Evolutionary conservation across 2,329 filamentous ascomycete genomes (phyloP), one percentile per base, ranked within the genome.

Genomic region (Orbilia brochopaga): DNA sequence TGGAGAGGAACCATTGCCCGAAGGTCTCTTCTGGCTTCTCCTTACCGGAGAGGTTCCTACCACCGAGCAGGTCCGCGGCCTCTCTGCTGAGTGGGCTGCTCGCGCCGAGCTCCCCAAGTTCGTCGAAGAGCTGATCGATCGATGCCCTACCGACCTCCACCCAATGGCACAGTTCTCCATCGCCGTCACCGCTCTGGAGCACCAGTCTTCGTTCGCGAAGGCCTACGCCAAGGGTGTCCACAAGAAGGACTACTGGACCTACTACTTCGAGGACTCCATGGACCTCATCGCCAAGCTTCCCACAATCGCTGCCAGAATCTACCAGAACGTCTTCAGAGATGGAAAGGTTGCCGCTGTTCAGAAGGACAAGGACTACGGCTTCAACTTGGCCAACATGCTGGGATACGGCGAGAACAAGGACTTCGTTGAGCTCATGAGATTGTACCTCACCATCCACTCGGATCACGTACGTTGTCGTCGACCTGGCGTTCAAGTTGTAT

Each of bases 241-340:
- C 88, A 99, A 99, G 90, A 91, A 92, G 83, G 92, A 97, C 78
- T 99, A 99, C 90, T 99, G 94, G 94, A 88, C 89, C 83, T 92
- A 97, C 87, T 97, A 92, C 78, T 99, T 95, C 79, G 94, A 99
- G 87, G 94, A 99, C 84, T 94, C 92, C 74, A 97, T 99, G 93
- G 93, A 99, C 84, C 86, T 99, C 81, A 99, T 99, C 81, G 94
- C 94, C 80, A 97, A 97, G 89, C 90, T 99, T 78, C 94, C 94
- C 81, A 97, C 91, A 81, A 97, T 99, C 79, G 94, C 94, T 75
- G 85, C 94, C 75, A 91, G 92, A 84, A 99, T 99, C 87, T 99
- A 99, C 89, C 94, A 96, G 85, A 99, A 99, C 82, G 89, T 97
- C 81, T 99, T 96, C 91, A 97, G 97, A 88, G 94, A 96, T 80